Percentiles rank a stretch among this genome's conserved stretches.
These are phyloP conservation scores for Schizothecium vesticola DNA, from an alignment of 495 filamentous ascomycete species.

Conservation along the genomic window DNA sequence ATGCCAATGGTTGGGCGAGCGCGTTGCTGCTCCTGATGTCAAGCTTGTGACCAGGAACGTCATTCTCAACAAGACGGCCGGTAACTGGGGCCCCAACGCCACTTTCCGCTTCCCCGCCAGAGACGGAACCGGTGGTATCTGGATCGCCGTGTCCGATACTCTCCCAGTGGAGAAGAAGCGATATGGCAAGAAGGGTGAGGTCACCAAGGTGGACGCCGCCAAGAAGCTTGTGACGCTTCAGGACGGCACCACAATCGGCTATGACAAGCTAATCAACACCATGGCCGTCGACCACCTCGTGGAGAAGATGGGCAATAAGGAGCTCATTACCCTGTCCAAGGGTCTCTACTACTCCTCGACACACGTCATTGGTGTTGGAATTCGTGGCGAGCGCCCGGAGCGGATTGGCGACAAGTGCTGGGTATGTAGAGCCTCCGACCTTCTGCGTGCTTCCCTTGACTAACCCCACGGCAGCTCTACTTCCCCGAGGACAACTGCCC, in stretches of 20 bases:
- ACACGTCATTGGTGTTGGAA: constrained; percentile 93
- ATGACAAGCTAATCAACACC: constrained; percentile 87
- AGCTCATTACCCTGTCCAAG: constrained; percentile 78
- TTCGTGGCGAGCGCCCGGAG: constrained; percentile 88
- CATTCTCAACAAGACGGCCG: constrained; percentile 91
- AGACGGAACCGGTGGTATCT: constrained; percentile 96
- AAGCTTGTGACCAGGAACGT: constrained; percentile 94
- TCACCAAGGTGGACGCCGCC: constrained; percentile 77
- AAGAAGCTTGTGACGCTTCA: constrained; percentile 75
- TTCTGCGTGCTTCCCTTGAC: background rate
- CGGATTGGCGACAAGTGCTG: constrained; percentile 99
- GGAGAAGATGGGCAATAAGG: constrained; percentile 79
- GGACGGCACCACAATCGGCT: constrained; percentile 85
- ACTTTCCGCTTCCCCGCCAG: constrained; percentile 97
- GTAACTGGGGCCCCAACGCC: constrained; percentile 96
- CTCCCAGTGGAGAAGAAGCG: constrained; percentile 85
- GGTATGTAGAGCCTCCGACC: constrained; percentile 43
- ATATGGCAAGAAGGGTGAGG: constrained; percentile 79
- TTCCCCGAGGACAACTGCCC: constrained; percentile 99
- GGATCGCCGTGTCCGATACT: constrained; percentile 95
- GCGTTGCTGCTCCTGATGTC: constrained; percentile 93
- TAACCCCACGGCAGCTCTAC: constrained; percentile 64
- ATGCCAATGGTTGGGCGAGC: constrained; percentile 98
- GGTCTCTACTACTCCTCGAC: constrained; percentile 94
- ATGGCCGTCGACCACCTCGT: constrained; percentile 93